Evolutionary conservation across 345 rosid genomes (phyloP), one percentile per base, ranked within the genome.

Genomic region (Eucalyptus fibrosa): DNA sequence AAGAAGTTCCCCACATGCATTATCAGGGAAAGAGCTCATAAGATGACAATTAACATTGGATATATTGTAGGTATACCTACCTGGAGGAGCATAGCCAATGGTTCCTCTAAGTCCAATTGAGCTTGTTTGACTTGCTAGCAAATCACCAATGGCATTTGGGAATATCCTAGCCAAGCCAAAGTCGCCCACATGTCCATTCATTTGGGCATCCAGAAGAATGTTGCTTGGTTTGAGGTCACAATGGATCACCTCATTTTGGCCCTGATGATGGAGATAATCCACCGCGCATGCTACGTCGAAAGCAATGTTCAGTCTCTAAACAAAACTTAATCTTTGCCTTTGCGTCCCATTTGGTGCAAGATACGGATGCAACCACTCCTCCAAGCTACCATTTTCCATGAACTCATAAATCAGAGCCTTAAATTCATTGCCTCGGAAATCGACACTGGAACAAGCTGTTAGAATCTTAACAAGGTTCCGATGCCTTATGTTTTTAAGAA

Each of bases 151-250:
- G 62, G 62, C 62, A 10, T 56, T 24, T 56, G 62, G 47, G 53
- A 82, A 86, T 82, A 87, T 67, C 44, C 88, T 87, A 32, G 89
- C 90, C 26, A 89, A 53, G 44, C 90, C 86, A 21, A 90, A 90
- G 60, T 87, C 92, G 7, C 89, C 89, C 13, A 88, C 77, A 87
- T 81, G 67, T 59, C 87, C 89, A 72, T 21, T 89, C 90, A 88
- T 87, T 17, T 89, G 45, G 44, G 47, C 42, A n/a, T 89, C 92
- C 7, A 91, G 86, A 65, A 89, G 92, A 59, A 90, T 30, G 62
- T 90, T 90, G 47, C 90, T 87, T 24, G 89, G 90, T 88, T 90
- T 89, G 24, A 90, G 91, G 86, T 92, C 92, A 88, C 92, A 88
- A 49, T 89, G 93, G 86, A 90, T 62, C 6, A 92, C 88, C 13